Evolutionary conservation across 1,284 basidiomycete genomes (phyloP), one percentile per base, ranked within the genome.

Genomic region (Erythrobasidium hasegawianum): DNA sequence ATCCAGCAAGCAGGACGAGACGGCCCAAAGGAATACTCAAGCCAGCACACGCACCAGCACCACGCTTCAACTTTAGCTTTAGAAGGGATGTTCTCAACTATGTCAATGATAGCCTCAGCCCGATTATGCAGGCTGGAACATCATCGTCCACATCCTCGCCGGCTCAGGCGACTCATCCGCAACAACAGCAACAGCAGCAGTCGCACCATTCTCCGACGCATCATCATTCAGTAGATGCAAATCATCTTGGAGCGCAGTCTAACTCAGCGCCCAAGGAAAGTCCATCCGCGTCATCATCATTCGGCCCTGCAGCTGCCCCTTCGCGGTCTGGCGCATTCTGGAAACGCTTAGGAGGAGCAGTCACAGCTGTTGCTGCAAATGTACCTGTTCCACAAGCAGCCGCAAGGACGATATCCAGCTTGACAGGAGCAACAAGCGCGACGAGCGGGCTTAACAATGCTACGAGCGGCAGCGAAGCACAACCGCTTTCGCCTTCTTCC

Each of bases 301-400:
- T 1, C 57, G 41, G 26, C 41, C 43, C 10, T 8, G 39, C 16
- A 16, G 18, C 33, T 33, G 14, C 38, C 39, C 16, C 18, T 27
- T 22, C 16, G 26, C 16, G 40, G 11, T 29, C 33, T 33, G 45
- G 55, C 20, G 56, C 43, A 24, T 29, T 65, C 10, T 65, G 62
- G 62, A 49, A 40, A 22, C 39, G 62, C 13, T 29, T 65, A 39
- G 62, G 62, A 26, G 62, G 62, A 5, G 62, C 62, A 10, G 62
- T 65, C 3, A 57, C 55, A 18, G 62, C 62, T n/a, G 62, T 65
- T 29, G 62, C 62, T 2, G 62, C 53, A 0, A 57, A 49, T 20
- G 47, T 65, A 38, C 62, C 62, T 39, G 62, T 65, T n/a, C 62
- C 62, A 11, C 62, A 65, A n/a, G 43, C n/a, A 18, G 62, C 62